phyloP scores from a whole-genome alignment of 805 yeast species.

The Ogataea nitratoaversa region DNA sequence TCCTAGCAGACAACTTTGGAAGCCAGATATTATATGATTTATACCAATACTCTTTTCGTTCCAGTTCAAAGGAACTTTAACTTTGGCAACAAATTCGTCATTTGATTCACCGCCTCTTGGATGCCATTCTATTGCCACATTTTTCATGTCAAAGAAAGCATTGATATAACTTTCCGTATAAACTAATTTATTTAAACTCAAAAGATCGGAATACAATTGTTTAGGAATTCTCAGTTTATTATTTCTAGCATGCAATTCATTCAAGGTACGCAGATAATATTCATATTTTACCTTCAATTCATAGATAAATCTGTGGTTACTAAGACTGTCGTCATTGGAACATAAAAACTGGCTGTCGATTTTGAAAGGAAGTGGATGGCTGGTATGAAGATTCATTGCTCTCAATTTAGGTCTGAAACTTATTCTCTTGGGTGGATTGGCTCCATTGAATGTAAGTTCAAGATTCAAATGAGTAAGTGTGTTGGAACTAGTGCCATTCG shows the following conservation, averaged over 20 bases:
- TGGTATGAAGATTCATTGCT: conserved; percentile 9
- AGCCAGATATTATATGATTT: conserved; percentile 54
- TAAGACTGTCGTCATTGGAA: background rate
- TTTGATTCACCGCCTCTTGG: background rate
- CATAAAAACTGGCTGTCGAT: conserved; percentile 19
- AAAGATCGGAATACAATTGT: conserved; percentile 23
- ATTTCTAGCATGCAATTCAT: conserved; percentile 1
- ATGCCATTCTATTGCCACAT: background rate
- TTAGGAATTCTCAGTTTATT: conserved; percentile 6
- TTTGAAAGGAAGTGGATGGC: conserved; percentile 34
- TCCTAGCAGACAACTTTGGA: conserved; percentile 60
- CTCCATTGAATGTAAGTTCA: background rate
- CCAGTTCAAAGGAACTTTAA: conserved; percentile 6
- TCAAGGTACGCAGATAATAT: conserved; percentile 1
- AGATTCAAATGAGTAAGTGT: background rate
- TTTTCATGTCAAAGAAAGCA: conserved; percentile 5
- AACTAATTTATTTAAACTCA: conserved; percentile 21
- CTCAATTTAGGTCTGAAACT: conserved; percentile 4
- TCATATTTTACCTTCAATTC: conserved; percentile 9
- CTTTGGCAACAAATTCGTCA: conserved; percentile 2
- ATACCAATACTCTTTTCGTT: conserved; percentile 28
- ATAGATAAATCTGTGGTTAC: background rate
- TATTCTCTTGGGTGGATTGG: conserved; percentile 1
- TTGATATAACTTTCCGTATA: conserved; percentile 7
- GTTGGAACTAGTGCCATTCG: background rate